Base-by-base conservation (phyloP, 2,329 filamentous ascomycete species). In the Neopestalotiopsis sp. region DNA sequence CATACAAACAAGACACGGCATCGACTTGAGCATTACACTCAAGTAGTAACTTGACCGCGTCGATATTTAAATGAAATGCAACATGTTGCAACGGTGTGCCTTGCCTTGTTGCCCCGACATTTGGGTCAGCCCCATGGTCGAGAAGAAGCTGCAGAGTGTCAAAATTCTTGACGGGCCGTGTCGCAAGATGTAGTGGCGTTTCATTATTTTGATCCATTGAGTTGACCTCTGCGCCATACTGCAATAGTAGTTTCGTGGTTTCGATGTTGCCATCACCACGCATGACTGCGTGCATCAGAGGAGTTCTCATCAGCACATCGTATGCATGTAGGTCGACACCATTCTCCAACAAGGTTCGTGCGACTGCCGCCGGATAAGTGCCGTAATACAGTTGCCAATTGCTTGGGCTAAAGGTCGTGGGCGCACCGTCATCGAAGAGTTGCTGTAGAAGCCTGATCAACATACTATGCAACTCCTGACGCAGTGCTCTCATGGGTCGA, bases 161-260 rank as follows among this genome's bases (percentile, higher is more conserved):
- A 12, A n/a, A 17, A 17, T 14, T 17, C 13, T 17, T 17, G 5
- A 3, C 13, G 12, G 5, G 5, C 5, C 17, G 5, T 17, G 42
- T 14, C 13, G 13, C 42, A 17, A 17, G 13, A 5, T 59, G 57
- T 17, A 59, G 14, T n/a, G 57, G 17, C 13, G 57, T 59, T 2
- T 24, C 57, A 13, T 24, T 6, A 24, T 20, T 5, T 12, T 28
- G 7, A 24, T 59, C 14, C 14, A n/a, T 20, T 59, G 17, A 20
- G 14, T 59, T 28, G 57, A 59, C 57, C 57, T 59, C 30, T 59
- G 57, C 57, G n/a, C 57, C 57, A 24, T 59, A 20, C 17, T 24
- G 57, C 57, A 34, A 59, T 24, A 59, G 57, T 24, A 59, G 57
- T 14, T 34, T 59, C 13, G 57, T 59, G n/a, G 28, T 59, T 13